Evolutionary conservation across 148 eudicot genomes (phyloP).

Genomic region (Pharnaceum exiguum): DNA sequence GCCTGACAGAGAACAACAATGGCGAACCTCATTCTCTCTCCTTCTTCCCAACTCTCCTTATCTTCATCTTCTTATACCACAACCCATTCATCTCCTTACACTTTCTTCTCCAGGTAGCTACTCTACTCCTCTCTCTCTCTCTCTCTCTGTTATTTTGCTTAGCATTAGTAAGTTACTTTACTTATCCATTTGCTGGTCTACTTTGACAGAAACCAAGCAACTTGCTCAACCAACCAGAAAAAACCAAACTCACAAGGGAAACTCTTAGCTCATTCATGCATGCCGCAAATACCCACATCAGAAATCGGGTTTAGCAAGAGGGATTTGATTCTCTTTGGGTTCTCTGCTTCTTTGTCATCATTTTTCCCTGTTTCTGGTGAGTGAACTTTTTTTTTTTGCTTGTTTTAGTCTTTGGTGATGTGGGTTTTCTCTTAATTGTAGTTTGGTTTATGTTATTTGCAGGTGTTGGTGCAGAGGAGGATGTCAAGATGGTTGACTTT

Average conservation of each 20-base stretch:
- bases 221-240: slow-evolving; percentile 17
- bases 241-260: slow-evolving; percentile 31
- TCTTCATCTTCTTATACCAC: too few relatives aligned
- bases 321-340: slow-evolving; percentile 57
- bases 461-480: slow-evolving; percentile 66
- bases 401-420: not conserved
- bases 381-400: not conserved
- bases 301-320: slow-evolving; percentile 52
- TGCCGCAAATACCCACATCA: slow-evolving; percentile 29
- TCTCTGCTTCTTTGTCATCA: slow-evolving; percentile 51
- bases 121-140: slow-evolving; percentile 1
- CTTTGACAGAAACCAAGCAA: slow-evolving; percentile 37
- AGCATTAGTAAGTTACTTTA: not conserved
- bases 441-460: slow-evolving; percentile 11
- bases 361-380: slow-evolving; percentile 47
- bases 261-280: slow-evolving; percentile 21
- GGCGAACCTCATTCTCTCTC: slow-evolving; percentile 36
- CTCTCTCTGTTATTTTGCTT: not conserved
- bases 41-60: slow-evolving; percentile 17
- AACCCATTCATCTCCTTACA: slow-evolving; percentile 12
- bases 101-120: slow-evolving; percentile 29
- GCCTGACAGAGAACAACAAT: slow-evolving; percentile 14
- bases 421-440: slow-evolving; percentile 6
- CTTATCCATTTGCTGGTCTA: not conserved
- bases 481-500: slow-evolving; percentile 51